Evolutionary conservation across 2,329 filamentous ascomycete species (phyloP).

Genomic region (Aspergillus sp.): DNA sequence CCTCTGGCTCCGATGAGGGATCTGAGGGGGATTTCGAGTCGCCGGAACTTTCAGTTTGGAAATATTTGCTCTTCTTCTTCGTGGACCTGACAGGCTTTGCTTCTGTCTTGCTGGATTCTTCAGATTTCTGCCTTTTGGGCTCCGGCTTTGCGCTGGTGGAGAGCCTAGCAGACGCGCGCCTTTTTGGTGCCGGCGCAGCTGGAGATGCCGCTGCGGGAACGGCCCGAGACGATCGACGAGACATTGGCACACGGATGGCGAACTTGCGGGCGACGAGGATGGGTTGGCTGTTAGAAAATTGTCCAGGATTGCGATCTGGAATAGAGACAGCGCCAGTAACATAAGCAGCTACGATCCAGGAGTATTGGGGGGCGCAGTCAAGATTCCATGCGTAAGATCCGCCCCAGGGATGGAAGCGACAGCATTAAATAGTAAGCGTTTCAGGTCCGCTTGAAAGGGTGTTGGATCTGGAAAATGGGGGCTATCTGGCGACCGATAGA

Average conservation of each 20-base stretch:
- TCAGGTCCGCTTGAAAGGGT: not conserved
- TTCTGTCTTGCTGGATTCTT: constrained; percentile 12
- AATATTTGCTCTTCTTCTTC: constrained; percentile 53
- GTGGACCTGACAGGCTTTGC: constrained; percentile 33
- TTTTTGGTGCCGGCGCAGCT: constrained; percentile 30
- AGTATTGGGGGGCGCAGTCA: not conserved
- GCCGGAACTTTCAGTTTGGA: constrained; percentile 40
- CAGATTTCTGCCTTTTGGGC: constrained; percentile 34
- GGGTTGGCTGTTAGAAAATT: not conserved
- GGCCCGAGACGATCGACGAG: constrained; percentile 39
- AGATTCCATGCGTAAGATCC: not conserved
- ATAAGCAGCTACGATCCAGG: constrained; percentile 8
- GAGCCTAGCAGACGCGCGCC: constrained; percentile 33
- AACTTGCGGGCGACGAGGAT: not conserved
- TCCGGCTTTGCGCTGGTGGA: constrained; percentile 25
- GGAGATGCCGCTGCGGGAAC: constrained; percentile 31
- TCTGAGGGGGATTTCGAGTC: constrained; percentile 33
- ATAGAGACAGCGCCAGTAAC: not conserved
- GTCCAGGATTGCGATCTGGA: too few species aligned
- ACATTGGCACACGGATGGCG: constrained; percentile 25
- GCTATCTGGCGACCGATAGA: constrained; percentile 19
- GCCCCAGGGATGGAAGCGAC: constrained; percentile 1
- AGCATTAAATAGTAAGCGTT: constrained; percentile 8
- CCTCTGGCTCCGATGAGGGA: constrained; percentile 19
- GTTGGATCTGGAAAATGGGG: constrained; percentile 4